Evolutionary conservation across 352 stramenopile species (phyloP).

Genomic region (Pythium diclinum): DNA sequence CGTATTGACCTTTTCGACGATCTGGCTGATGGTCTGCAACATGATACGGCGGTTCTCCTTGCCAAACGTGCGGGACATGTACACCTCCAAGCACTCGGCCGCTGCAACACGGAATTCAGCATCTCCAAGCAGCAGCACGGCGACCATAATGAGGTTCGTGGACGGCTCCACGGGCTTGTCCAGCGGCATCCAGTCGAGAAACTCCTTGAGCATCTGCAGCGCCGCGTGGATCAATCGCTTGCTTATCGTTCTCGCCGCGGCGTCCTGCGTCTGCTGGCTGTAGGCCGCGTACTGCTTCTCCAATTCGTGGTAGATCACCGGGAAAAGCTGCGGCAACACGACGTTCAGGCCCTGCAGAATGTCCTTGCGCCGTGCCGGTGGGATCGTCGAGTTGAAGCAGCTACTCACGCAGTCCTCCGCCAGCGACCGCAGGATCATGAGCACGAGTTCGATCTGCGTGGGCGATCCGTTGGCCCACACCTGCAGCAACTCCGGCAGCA

Average conservation of each 20-base stretch:
- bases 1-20: slow-evolving; percentile 53
- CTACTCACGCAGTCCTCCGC: slow-evolving; percentile 79
- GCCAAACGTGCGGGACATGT: slow-evolving; percentile 60
- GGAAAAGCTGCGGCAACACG: slow-evolving; percentile 64
- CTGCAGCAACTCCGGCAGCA: slow-evolving; percentile 60
- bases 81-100: slow-evolving; percentile 72
- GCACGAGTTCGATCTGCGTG: slow-evolving; percentile 60
- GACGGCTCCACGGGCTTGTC: slow-evolving; percentile 48
- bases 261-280: slow-evolving; percentile 23
- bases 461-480: slow-evolving; percentile 48
- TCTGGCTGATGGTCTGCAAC: slow-evolving; percentile 51
- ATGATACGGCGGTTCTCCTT: slow-evolving; percentile 68
- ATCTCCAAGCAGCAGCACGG: slow-evolving; percentile 53
- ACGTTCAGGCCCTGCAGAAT: slow-evolving; percentile 76
- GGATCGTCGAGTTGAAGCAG: slow-evolving; percentile 77
- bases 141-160: slow-evolving; percentile 66
- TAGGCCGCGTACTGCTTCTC: slow-evolving; percentile 67
- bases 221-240: slow-evolving; percentile 58
- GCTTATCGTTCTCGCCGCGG: slow-evolving; percentile 30
- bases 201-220: slow-evolving; percentile 76
- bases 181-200: slow-evolving; percentile 80
- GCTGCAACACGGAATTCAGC: slow-evolving; percentile 48
- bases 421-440: slow-evolving; percentile 69
- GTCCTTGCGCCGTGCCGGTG: slow-evolving; percentile 66
- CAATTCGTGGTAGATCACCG: slow-evolving; percentile 68